Percentiles rank a stretch among this genome's conserved stretches.
phyloP scores from a whole-genome alignment of 176 grass and related monocot species.

The Luzula sylvatica region DNA sequence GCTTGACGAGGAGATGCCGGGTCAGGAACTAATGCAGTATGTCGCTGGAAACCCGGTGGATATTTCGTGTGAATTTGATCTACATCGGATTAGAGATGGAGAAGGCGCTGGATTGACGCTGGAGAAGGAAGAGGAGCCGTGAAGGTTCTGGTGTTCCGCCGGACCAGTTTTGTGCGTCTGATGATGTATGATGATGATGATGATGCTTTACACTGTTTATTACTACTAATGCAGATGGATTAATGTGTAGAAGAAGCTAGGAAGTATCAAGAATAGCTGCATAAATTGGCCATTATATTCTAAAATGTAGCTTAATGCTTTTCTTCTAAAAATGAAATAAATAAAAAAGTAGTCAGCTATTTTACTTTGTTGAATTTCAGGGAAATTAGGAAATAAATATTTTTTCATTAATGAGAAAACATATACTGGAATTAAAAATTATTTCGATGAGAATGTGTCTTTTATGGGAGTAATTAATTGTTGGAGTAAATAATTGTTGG shows the following conservation, averaged over 20 bases:
- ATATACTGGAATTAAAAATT: no score
- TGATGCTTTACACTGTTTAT: not conserved
- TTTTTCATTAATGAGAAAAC: no score
- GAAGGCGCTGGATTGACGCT: not conserved
- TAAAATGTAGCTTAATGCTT: no score
- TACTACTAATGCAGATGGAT: not conserved
- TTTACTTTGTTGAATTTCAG: not conserved
- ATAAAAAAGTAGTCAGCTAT: not conserved
- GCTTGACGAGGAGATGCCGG: not conserved
- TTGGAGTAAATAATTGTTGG: no score
- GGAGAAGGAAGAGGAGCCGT: slow-evolving; percentile 2
- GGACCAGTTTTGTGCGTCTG: not conserved
- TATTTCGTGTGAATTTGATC: not conserved
- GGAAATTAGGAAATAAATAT: not conserved
- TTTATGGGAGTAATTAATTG: no score
- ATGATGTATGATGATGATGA: slow-evolving; percentile 3
- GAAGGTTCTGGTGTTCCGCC: not conserved
- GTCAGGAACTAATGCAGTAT: slow-evolving; percentile 26
- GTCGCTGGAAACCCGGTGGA: slow-evolving; percentile 22
- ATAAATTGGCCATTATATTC: not conserved
- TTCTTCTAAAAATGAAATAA: no score
- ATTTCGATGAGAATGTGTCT: no score
- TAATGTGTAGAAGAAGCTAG: slow-evolving; percentile 5
- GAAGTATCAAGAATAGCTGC: slow-evolving; percentile 12
- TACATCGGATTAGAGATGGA: not conserved